Evolutionary conservation across 805 yeast genomes (phyloP), one percentile per base, ranked within the genome.

Genomic region (Teunomyces atbi): DNA sequence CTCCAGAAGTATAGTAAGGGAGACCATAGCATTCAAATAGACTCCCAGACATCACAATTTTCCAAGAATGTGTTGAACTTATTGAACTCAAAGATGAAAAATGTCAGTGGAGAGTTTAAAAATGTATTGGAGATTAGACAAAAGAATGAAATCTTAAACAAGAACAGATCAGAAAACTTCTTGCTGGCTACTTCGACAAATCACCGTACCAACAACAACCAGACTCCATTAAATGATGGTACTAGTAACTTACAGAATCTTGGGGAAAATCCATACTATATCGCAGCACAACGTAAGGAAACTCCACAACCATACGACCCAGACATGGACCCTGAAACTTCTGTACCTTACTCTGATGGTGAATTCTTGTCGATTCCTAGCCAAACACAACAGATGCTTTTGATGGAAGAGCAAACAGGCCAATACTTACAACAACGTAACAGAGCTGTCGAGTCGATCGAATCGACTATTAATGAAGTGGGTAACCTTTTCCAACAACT

Each of bases 391-490:
- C 96, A 90, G 57, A 84, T 87, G 55, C 65, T 89, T 56, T 73
- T 88, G 58, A 68, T 91, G 64, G 74, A 90, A 58, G 97, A 92
- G 58, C 96, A 89, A 56, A 82, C 81, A 53, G 69, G 72, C 34
- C 77, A 74, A 49, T 94, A 94, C 61, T 70, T 91, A 46, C 92
- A 84, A 58, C 94, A 86, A 55, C 78, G 99, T 58, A 84, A 83
- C 57, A 65, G 83, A 39, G 99, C 99, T 0, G 97, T 94, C 43
- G 98, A 92, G 61, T 89, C 97, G 0, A 94, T 94, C 42, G 99
- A 94, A 63, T 79, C 89, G n/a, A 94, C 99, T 0, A 94, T 94
- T 50, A 92, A 92, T 60, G 98, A 94, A 65, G 96, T 94, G 41
- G 99, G 99, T 36, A 86, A 87, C 42, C 75, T 94, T 49, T 94